These are phyloP conservation scores for Bathelium albidoporum DNA, from an alignment of 495 filamentous ascomycete species.

Conservation along the genomic window DNA sequence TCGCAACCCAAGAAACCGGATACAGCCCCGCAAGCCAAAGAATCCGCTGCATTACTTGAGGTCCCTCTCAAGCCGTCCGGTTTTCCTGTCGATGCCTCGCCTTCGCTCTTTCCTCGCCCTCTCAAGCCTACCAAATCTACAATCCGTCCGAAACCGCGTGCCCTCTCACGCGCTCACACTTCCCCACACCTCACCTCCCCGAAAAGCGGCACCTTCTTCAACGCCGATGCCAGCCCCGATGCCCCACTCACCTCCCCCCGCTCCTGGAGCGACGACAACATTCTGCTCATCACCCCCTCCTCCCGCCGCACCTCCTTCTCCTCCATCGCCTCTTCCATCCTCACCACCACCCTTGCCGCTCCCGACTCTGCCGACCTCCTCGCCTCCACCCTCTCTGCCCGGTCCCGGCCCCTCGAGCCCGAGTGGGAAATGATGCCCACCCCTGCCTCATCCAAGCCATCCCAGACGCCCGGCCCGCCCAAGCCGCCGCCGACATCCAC, in stretches of 20 bases:
- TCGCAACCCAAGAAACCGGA: neutral
- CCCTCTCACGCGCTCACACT: neutral
- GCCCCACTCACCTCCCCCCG: neutral
- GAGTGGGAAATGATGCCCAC: neutral
- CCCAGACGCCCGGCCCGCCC: neutral
- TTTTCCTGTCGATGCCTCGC: neutral
- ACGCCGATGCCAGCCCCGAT: neutral
- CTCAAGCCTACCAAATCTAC: neutral
- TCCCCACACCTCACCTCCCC: neutral
- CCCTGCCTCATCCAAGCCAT: neutral
- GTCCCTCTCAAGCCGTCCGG: neutral
- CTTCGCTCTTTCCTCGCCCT: neutral
- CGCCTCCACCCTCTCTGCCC: neutral
- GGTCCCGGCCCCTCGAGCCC: neutral
- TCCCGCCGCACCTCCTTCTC: neutral
- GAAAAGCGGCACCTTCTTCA: neutral
- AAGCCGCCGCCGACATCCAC: neutral
- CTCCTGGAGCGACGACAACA: constrained; percentile 5
- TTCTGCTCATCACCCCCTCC: neutral
- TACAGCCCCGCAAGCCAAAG: neutral
- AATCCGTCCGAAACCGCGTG: neutral
- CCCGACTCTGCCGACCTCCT: neutral
- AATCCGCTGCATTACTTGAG: neutral
- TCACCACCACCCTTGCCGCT: neutral
- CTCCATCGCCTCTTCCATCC: neutral